These are phyloP conservation scores for Albizia julibrissin DNA, from an alignment of 306 rosid species.

Conservation along the genomic window DNA sequence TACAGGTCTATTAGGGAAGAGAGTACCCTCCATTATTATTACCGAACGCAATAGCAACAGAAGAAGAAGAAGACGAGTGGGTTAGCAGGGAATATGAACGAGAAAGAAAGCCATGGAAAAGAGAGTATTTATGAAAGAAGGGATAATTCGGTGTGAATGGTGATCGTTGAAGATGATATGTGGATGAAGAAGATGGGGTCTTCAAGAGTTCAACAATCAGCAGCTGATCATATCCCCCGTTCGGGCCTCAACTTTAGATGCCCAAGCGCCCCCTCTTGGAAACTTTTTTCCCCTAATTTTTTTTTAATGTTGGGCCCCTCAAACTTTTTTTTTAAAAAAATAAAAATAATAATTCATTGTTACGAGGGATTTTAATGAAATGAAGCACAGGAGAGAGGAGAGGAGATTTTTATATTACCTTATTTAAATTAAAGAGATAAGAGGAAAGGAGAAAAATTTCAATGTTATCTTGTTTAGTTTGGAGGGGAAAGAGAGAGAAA, in stretches of 20 bases:
- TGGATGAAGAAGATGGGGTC: conserved; percentile 14
- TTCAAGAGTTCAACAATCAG: background rate
- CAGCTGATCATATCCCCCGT: background rate
- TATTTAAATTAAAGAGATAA: too few species aligned
- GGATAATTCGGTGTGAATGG: conserved; percentile 26
- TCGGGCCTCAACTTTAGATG: background rate
- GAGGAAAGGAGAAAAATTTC: too few species aligned
- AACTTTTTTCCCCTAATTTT: background rate
- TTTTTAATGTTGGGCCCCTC: too few species aligned
- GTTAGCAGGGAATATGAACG: conserved; percentile 7
- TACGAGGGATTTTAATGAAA: too few species aligned
- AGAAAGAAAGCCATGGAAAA: background rate
- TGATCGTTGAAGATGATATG: conserved; percentile 23
- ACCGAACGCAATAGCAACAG: conserved; percentile 8
- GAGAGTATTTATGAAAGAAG: background rate
- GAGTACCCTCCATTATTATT: conserved; percentile 73
- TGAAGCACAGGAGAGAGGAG: too few species aligned
- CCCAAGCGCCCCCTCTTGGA: background rate
- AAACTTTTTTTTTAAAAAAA: too few species aligned
- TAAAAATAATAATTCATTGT: too few species aligned
- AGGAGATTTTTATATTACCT: too few species aligned
- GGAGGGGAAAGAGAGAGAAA: too few species aligned
- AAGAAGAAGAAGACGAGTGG: background rate
- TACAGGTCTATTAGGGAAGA: conserved; percentile 66
- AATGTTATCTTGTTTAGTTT: too few species aligned